These are phyloP conservation scores for Ziziphus jujuba DNA, from an alignment of 306 rosid genomes.

Conservation along the genomic window DNA sequence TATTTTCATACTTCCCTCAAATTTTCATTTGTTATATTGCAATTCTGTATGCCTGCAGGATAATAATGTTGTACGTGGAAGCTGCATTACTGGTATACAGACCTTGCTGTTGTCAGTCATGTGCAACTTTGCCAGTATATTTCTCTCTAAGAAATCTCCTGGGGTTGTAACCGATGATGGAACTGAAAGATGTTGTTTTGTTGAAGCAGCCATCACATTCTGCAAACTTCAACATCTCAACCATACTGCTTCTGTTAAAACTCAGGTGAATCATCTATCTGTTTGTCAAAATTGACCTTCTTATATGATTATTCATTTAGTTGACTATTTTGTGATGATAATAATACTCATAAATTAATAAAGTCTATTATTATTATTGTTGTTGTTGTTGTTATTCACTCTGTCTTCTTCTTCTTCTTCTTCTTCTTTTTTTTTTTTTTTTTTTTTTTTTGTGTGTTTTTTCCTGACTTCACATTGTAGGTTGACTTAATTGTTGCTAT, in stretches of 20 bases:
- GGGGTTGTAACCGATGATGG: constrained; percentile 50
- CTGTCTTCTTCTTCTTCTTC: constrained; percentile 15
- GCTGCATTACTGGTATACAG: constrained; percentile 72
- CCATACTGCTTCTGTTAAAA: constrained; percentile 52
- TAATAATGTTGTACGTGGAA: constrained; percentile 39
- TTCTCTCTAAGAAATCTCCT: constrained; percentile 55
- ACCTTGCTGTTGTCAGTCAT: constrained; percentile 75
- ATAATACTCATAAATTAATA: no score
- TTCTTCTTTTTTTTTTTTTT: constrained; percentile 19
- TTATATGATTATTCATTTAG: constrained; percentile 24
- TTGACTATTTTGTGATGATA: constrained; percentile 7
- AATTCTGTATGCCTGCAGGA: constrained; percentile 52
- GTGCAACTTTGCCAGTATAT: constrained; percentile 62
- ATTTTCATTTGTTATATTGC: background rate
- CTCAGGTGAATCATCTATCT: constrained; percentile 57
- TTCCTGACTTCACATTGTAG: constrained; percentile 45
- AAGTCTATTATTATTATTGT: no score
- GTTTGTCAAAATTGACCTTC: constrained; percentile 22
- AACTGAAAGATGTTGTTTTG: constrained; percentile 72
- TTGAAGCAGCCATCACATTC: constrained; percentile 76
- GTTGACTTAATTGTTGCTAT: constrained; percentile 89
- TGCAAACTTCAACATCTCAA: constrained; percentile 94
- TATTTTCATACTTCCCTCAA: background rate
- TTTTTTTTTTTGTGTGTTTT: no score
- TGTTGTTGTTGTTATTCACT: background rate